Base-by-base conservation (phyloP, 768 basidiomycete species). In the Mycena crocata region DNA sequence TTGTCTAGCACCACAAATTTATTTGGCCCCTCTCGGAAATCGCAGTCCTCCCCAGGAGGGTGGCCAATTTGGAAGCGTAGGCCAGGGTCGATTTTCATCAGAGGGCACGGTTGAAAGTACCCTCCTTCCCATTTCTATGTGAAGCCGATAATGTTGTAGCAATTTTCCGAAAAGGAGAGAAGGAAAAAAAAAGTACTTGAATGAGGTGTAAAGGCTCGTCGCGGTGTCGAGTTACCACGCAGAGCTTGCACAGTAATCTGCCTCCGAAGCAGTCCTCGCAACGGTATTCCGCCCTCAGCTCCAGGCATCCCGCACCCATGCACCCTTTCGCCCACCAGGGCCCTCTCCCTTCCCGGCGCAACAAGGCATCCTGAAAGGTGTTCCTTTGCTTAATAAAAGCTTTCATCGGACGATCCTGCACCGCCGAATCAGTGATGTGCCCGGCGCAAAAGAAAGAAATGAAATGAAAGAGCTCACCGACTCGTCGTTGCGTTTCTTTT, bases 31-130 rank as follows among this genome's bases (percentile, higher is more conserved):
- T 42, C 9, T 19, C 40, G 40, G 15, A 6, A 9, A 19, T 19
- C 9, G 5, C 5, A 5, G 17, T 19, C 5, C n/a, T 42, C 9
- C 5, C 40, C 17, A n/a, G n/a, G n/a, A n/a, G n/a, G n/a, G n/a
- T n/a, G n/a, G n/a, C n/a, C n/a, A n/a, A n/a, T n/a, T n/a, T 19
- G 46, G 49, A 59, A 76, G 76, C 4, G 75, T 75, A 1, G 76
- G 51, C 37, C 72, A 72, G 14, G 71, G 21, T 6, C 59, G 59
- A 2, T 75, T 44, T 6, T 6, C 26, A 15, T 57, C 48, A 10
- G 17, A n/a, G 17, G 68, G 39, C 58, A 35, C 0, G 21, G 37
- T 24, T 71, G 54, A 54, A 73, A 76, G 55, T 42, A 70, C 1
- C 26, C 35, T 6, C 48, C 68, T 7, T 62, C 66, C 75, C 75